Evolutionary conservation across 495 filamentous ascomycete genomes (phyloP).

Genomic region (Lentithecium fluviatile): DNA sequence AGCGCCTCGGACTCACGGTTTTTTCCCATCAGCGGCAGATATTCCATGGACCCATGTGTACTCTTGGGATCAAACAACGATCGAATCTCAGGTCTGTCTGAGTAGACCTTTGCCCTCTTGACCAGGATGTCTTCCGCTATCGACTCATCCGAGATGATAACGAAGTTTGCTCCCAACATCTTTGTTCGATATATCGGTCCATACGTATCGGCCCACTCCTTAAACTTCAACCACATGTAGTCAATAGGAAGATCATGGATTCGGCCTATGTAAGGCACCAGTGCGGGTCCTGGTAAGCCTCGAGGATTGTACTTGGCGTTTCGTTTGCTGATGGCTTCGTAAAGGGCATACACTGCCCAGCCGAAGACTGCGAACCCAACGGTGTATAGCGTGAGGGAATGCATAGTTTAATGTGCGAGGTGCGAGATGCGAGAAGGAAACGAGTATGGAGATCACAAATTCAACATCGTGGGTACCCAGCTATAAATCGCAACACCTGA

Average conservation of each 20-base stretch:
- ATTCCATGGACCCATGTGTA: conserved; percentile 43
- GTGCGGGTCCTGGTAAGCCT: conserved; percentile 26
- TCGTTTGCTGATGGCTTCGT: conserved; percentile 29
- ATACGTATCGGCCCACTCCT: conserved; percentile 45
- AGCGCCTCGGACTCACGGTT: conserved; percentile 36
- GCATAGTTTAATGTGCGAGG: conserved; percentile 26
- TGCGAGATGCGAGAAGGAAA: background rate
- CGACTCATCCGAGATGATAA: conserved; percentile 44
- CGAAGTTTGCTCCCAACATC: conserved; percentile 36
- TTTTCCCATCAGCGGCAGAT: conserved; percentile 43
- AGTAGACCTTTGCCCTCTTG: conserved; percentile 43
- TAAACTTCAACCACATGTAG: conserved; percentile 47
- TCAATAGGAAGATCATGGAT: conserved; percentile 39
- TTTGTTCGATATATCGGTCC: conserved; percentile 44
- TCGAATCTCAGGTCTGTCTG: conserved; percentile 36
- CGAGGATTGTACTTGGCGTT: conserved; percentile 35
- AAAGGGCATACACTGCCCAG: conserved; percentile 30
- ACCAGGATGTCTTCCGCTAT: conserved; percentile 46
- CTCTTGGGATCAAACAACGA: conserved; percentile 40
- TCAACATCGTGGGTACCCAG: background rate
- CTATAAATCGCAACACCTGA: no score
- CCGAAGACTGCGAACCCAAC: conserved; percentile 31
- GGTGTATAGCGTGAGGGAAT: conserved; percentile 28
- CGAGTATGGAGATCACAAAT: background rate
- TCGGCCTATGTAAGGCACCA: conserved; percentile 31